Percentiles rank a stretch among this genome's conserved stretches.
Evolutionary conservation across 768 basidiomycete genomes (phyloP).

Genomic region (Tulasnella sp.): DNA sequence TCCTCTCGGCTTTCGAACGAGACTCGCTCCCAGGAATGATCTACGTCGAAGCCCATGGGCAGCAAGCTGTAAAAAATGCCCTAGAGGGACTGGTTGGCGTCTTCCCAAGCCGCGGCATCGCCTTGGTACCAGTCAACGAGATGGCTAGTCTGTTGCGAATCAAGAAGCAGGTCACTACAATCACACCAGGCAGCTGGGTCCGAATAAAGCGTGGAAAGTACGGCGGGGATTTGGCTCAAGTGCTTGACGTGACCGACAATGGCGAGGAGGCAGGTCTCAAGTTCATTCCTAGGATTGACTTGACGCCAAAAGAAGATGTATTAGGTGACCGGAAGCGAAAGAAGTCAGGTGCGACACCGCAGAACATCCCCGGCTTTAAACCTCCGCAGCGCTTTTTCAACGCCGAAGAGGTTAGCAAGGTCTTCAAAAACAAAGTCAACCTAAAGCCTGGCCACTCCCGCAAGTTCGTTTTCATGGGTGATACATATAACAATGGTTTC

Average conservation of each 20-base stretch:
- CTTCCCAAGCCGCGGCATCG: slow-evolving; percentile 69
- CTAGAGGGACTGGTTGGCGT: slow-evolving; percentile 87
- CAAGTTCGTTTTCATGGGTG: slow-evolving; percentile 77
- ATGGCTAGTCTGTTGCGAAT: slow-evolving; percentile 95
- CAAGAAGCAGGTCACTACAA: slow-evolving; percentile 82
- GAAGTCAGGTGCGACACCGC: slow-evolving; percentile 39
- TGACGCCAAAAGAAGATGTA: slow-evolving; percentile 74
- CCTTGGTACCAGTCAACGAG: slow-evolving; percentile 89
- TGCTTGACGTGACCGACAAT: slow-evolving; percentile 86
- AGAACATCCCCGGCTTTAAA: slow-evolving; percentile 39
- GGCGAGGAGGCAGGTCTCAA: slow-evolving; percentile 87
- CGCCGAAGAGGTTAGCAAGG: slow-evolving; percentile 80
- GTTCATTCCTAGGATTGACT: slow-evolving; percentile 95
- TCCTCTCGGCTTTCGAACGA: slow-evolving; percentile 89
- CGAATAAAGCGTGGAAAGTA: slow-evolving; percentile 91
- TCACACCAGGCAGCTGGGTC: slow-evolving; percentile 86
- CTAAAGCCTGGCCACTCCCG: slow-evolving; percentile 40
- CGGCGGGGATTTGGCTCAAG: slow-evolving; percentile 87
- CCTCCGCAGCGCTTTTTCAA: slow-evolving; percentile 91
- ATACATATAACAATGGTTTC: slow-evolving; percentile 91
- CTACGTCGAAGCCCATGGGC: slow-evolving; percentile 86
- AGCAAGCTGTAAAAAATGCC: slow-evolving; percentile 75
- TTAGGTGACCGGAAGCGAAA: slow-evolving; percentile 58
- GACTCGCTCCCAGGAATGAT: slow-evolving; percentile 93
- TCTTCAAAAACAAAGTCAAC: slow-evolving; percentile 68